Conservation (phyloP, 257 asterid genomes). For the Nicotiana tabacum region DNA sequence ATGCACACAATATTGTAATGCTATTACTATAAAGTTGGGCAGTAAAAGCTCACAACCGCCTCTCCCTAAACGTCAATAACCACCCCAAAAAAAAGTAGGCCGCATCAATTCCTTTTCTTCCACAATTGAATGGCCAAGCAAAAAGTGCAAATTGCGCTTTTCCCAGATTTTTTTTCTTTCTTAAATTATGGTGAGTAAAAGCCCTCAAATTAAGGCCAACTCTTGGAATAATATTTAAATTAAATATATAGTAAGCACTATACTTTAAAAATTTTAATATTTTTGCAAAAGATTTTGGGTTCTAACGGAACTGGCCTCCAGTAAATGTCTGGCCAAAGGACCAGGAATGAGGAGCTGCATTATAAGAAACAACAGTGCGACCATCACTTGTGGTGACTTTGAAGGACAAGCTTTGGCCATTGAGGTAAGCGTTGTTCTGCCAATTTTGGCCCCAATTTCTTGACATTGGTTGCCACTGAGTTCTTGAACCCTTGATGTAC, state of each 20-base stretch:
- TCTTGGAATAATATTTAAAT: neutral
- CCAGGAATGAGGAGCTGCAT: constrained; percentile 66
- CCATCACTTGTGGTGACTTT: constrained; percentile 75
- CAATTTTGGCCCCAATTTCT: constrained; percentile 98
- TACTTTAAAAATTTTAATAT: neutral
- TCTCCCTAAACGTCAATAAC: neutral
- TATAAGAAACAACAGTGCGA: constrained; percentile 69
- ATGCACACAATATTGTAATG: constrained; percentile 3
- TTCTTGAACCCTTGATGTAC: constrained; percentile 77
- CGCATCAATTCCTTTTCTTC: neutral
- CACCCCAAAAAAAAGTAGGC: neutral
- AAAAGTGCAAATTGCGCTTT: constrained; percentile 4
- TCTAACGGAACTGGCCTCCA: constrained; percentile 62
- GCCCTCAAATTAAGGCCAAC: neutral
- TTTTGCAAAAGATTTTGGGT: neutral
- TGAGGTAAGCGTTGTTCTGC: constrained; percentile 83
- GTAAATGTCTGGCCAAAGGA: constrained; percentile 78
- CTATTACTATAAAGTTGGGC: neutral
- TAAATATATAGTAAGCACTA: neutral
- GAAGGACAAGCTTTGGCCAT: constrained; percentile 83
- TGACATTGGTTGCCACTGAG: constrained; percentile 83
- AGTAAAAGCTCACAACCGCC: neutral
- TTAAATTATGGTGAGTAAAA: neutral
- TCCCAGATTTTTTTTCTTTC: neutral
- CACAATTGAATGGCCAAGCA: constrained; percentile 1